phyloP scores from a whole-genome alignment of 1,139 yeast species.

The Lodderomyces parapsilosis region DNA sequence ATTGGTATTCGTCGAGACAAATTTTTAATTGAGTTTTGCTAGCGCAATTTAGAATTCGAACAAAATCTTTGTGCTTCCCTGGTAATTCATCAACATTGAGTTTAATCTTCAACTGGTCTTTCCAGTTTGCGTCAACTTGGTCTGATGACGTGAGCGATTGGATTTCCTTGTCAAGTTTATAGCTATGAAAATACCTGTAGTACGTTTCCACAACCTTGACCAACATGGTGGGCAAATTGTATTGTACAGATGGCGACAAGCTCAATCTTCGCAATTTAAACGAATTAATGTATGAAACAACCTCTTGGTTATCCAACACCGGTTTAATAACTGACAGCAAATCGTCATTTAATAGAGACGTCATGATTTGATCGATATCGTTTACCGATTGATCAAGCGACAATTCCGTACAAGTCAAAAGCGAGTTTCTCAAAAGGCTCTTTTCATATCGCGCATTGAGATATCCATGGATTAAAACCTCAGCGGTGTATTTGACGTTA shows the following conservation, averaged over 20 bases:
- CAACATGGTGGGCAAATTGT: constrained; percentile 64
- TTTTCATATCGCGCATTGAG: constrained; percentile 81
- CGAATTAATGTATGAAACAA: constrained; percentile 47
- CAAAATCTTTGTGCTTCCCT: constrained; percentile 34
- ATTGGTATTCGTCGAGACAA: constrained; percentile 28
- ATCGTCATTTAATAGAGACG: constrained; percentile 4
- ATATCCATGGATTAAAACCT: constrained; percentile 74
- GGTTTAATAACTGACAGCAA: constrained; percentile 11
- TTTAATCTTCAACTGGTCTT: constrained; percentile 27
- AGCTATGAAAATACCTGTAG: constrained; percentile 35
- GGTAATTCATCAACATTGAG: constrained; percentile 26
- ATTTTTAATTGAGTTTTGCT: constrained; percentile 30
- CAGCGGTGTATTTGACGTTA: constrained; percentile 74
- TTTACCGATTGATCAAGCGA: constrained; percentile 6
- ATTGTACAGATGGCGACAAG: constrained; percentile 73
- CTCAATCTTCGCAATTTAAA: constrained; percentile 57
- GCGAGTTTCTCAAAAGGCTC: constrained; percentile 55
- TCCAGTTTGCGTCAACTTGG: constrained; percentile 23
- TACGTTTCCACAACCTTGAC: constrained; percentile 57
- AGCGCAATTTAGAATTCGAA: constrained; percentile 39
- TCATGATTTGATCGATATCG: constrained; percentile 12
- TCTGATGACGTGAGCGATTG: constrained; percentile 22
- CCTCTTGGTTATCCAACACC: constrained; percentile 30
- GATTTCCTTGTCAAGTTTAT: constrained; percentile 22
- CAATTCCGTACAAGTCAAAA: constrained; percentile 7